Evolutionary conservation across 2,329 filamentous ascomycete genomes (phyloP).

Genomic region (Ophiobolus disseminans): DNA sequence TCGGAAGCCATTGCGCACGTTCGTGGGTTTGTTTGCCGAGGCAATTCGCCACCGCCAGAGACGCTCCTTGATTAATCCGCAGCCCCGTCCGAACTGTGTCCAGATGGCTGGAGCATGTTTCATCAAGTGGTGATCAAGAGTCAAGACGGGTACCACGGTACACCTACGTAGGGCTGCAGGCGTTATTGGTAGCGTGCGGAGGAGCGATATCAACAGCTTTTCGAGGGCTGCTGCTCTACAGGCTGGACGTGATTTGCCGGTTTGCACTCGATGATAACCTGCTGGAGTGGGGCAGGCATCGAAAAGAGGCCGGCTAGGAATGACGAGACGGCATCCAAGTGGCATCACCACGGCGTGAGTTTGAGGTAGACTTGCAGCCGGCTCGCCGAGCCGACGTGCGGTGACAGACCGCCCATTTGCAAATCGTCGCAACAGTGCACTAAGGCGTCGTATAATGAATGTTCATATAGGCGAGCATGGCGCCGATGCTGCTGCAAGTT

Average conservation of each 20-base stretch:
- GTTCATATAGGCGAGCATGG: neutral
- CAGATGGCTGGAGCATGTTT: neutral
- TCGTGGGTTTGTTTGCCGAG: neutral
- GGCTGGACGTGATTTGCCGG: constrained; percentile 3
- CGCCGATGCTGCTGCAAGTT: constrained; percentile 8
- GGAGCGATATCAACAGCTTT: constrained; percentile 22
- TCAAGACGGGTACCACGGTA: neutral
- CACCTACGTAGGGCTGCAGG: constrained; percentile 21
- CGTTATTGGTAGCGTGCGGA: constrained; percentile 8
- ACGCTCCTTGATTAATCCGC: neutral
- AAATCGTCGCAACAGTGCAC: constrained; percentile 1
- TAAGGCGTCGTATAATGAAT: neutral
- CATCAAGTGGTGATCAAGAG: too few species aligned
- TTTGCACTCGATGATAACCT: neutral
- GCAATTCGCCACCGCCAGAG: constrained; percentile 14
- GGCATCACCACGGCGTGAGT: constrained; percentile 38
- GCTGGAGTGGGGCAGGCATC: neutral
- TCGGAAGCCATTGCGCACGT: neutral
- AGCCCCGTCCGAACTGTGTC: neutral
- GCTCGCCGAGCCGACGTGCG: constrained; percentile 16
- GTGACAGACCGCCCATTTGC: constrained; percentile 30
- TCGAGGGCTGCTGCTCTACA: neutral
- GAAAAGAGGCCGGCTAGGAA: constrained; percentile 14
- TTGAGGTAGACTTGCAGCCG: constrained; percentile 19
- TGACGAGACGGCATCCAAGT: constrained; percentile 23